Evolutionary conservation across 139 green algal species (phyloP).

Genomic region (Picochlorum sp.): DNA sequence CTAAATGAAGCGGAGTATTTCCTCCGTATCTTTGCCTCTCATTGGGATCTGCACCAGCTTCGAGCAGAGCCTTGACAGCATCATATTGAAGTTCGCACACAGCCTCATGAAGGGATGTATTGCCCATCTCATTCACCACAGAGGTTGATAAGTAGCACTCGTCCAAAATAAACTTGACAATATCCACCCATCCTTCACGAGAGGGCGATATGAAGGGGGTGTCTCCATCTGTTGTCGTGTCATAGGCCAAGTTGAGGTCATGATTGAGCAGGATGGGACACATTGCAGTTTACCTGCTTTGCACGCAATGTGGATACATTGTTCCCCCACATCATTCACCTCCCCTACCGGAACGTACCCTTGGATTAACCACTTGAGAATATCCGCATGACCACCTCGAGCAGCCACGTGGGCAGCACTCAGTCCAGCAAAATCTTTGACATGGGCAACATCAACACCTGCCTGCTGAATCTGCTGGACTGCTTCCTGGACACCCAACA

Average conservation of each 20-base stretch:
- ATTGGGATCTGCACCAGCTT: slow-evolving; percentile 4
- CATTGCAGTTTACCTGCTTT: neutral
- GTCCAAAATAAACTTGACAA: neutral
- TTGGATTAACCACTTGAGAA: neutral
- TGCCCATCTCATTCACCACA: neutral
- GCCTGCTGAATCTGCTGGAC: no score
- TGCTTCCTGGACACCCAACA: neutral
- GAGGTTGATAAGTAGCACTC: neutral
- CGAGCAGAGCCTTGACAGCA: neutral
- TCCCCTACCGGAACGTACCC: neutral
- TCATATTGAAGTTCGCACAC: neutral
- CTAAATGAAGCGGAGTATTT: slow-evolving; percentile 4
- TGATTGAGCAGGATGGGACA: slow-evolving; percentile 2
- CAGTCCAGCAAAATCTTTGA: neutral
- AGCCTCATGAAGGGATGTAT: slow-evolving; percentile 8
- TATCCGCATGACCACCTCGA: neutral
- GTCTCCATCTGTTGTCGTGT: slow-evolving; percentile 1
- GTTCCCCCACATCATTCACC: slow-evolving; percentile 2
- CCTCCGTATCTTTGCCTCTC: neutral
- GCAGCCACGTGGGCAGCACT: slow-evolving; percentile 8
- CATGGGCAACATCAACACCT: neutral
- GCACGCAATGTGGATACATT: neutral
- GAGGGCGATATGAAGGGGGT: slow-evolving; percentile 4
- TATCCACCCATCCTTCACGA: slow-evolving; percentile 4
- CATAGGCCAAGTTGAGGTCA: neutral